Evolutionary conservation across 2,329 filamentous ascomycete genomes (phyloP).

Genomic region (Sporothrix humicola): DNA sequence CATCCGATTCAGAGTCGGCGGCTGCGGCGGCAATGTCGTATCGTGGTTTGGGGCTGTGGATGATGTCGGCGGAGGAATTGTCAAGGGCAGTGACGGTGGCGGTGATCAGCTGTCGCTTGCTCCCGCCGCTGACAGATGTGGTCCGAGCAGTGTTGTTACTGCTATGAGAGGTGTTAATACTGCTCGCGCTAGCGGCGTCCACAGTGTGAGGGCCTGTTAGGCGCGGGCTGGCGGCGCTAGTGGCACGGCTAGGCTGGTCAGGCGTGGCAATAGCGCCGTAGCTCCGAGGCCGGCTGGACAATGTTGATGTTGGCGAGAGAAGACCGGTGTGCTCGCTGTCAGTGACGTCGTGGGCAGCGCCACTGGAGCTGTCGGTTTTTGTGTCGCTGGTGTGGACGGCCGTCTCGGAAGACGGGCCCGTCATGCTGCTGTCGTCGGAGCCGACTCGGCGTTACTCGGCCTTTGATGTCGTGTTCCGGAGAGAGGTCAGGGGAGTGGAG

Average conservation of each 20-base stretch:
- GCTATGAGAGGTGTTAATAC: background rate
- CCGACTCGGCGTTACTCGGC: slow-evolving; percentile 23
- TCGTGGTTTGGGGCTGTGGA: background rate
- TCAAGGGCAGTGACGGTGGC: background rate
- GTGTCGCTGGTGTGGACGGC: slow-evolving; percentile 11
- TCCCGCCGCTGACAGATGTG: slow-evolving; percentile 25
- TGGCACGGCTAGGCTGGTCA: slow-evolving; percentile 28
- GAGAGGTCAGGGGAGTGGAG: background rate
- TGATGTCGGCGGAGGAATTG: slow-evolving; percentile 20
- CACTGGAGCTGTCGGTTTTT: background rate
- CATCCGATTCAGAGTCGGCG: background rate
- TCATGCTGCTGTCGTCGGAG: slow-evolving; percentile 26
- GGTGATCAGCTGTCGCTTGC: slow-evolving; percentile 12
- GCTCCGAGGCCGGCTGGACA: slow-evolving; percentile 33
- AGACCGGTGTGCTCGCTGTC: background rate
- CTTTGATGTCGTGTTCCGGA: slow-evolving; percentile 3
- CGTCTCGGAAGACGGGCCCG: background rate
- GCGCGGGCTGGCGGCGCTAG: slow-evolving; percentile 31
- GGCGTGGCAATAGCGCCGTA: slow-evolving; percentile 33
- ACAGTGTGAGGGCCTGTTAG: slow-evolving; percentile 29
- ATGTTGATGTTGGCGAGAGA: background rate
- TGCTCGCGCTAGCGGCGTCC: slow-evolving; percentile 3
- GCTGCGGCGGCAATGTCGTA: background rate
- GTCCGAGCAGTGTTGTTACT: slow-evolving; percentile 5
- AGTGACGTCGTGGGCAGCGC: background rate